phyloP scores from a whole-genome alignment of 495 filamentous ascomycete species.

The Hypoxylon lienhwacheense region DNA sequence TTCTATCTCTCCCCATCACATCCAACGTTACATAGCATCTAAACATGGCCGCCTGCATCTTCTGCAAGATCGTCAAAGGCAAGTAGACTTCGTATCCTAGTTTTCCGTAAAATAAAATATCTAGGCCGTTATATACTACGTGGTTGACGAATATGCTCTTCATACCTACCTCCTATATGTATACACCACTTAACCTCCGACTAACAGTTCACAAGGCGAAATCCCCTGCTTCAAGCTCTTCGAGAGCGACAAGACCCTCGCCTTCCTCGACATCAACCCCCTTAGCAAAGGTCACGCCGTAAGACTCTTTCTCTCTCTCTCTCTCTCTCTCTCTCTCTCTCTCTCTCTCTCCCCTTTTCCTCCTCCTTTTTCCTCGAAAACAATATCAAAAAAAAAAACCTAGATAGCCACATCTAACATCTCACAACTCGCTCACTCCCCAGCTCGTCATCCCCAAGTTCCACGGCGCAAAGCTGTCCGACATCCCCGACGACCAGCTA shows the following conservation, averaged over 20 bases:
- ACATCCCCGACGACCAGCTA: conserved; percentile 90
- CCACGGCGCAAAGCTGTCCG: conserved; percentile 89
- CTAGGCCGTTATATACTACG: too few relatives aligned
- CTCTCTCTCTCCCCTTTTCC: background rate
- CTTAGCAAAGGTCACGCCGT: conserved; percentile 83
- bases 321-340: background rate
- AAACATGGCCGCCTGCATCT: conserved; percentile 73
- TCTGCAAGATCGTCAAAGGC: conserved; percentile 99
- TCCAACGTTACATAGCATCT: conserved; percentile 3
- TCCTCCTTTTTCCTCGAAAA: background rate
- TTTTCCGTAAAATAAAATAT: too few relatives aligned
- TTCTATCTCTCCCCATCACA: background rate
- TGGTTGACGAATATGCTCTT: background rate
- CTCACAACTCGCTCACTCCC: background rate
- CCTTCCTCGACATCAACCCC: conserved; percentile 95
- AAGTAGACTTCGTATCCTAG: too few relatives aligned
- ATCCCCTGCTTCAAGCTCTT: conserved; percentile 95
- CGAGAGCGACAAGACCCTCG: conserved; percentile 88
- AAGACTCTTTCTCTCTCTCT: conserved; percentile 28
- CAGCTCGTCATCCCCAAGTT: conserved; percentile 96
- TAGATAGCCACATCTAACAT: background rate
- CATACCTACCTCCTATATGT: background rate
- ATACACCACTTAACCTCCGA: background rate
- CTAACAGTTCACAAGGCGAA: conserved; percentile 61
- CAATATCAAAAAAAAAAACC: background rate